Percentiles rank a stretch among this genome's conserved stretches.
Conservation (phyloP, 306 rosid genomes). For the Carpinus fangiana region DNA sequence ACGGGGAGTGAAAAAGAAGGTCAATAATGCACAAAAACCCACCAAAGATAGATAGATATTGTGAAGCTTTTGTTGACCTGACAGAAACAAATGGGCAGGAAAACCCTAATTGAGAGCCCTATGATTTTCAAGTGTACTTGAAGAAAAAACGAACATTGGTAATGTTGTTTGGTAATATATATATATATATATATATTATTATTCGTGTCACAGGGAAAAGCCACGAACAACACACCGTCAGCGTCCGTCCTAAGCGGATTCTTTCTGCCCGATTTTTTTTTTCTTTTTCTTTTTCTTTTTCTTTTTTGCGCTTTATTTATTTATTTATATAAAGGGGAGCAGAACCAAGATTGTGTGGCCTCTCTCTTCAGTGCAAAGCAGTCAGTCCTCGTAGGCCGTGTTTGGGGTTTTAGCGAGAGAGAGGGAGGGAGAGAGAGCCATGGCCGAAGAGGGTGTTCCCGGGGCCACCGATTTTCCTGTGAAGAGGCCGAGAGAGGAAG, state of each 20-base stretch:
- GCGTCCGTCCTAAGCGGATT: conserved; percentile 41
- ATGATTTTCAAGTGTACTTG: conserved; percentile 36
- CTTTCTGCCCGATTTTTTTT: conserved; percentile 5
- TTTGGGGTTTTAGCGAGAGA: conserved; percentile 6
- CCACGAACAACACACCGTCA: background rate
- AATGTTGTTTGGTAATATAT: conserved; percentile 17
- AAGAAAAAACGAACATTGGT: too few relatives aligned
- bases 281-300: too few relatives aligned
- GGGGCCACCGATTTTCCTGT: conserved; percentile 46
- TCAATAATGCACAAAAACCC: background rate
- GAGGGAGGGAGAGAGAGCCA: conserved; percentile 15
- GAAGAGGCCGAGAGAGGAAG: conserved; percentile 66
- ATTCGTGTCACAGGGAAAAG: background rate
- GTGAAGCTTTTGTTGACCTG: background rate
- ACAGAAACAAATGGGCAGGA: conserved; percentile 14
- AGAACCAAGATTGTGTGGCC: conserved; percentile 18
- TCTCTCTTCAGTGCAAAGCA: conserved; percentile 2
- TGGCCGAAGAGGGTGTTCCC: conserved; percentile 54
- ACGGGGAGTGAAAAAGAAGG: background rate
- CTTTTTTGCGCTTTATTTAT: background rate
- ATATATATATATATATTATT: too few relatives aligned
- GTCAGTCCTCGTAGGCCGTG: background rate
- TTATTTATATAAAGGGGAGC: conserved; percentile 27
- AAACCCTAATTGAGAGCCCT: conserved; percentile 36
- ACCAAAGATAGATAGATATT: background rate